Conservation (phyloP, 2,329 filamentous ascomycete species). For the Beauveria varroae region DNA sequence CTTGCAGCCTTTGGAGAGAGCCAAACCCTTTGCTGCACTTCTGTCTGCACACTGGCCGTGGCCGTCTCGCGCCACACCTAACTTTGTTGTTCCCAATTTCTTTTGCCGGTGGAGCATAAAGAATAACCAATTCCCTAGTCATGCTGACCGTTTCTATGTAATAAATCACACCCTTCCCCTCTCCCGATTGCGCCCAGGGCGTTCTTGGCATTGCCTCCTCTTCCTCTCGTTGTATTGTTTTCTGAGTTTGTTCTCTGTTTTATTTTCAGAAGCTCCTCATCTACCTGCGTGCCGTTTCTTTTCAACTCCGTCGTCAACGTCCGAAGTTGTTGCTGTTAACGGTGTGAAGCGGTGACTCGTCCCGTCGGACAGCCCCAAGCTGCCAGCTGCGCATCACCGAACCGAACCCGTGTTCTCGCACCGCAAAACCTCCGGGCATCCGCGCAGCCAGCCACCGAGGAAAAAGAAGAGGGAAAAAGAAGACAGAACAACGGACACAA, state of each 20-base stretch:
- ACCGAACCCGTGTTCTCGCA: neutral
- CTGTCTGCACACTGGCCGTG: neutral
- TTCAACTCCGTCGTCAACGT: no score
- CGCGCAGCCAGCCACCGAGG: neutral
- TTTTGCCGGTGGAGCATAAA: slow-evolving; percentile 9
- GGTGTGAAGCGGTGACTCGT: neutral
- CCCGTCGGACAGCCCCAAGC: neutral
- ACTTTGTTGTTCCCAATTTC: neutral
- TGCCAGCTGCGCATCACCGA: neutral
- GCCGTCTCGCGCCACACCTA: neutral
- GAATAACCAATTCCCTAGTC: slow-evolving; percentile 2
- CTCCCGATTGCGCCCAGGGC: neutral
- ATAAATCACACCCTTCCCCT: slow-evolving; percentile 1
- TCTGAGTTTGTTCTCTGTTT: neutral
- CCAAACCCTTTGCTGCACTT: neutral
- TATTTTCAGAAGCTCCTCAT: no score
- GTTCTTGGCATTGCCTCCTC: neutral
- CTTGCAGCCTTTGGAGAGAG: neutral
- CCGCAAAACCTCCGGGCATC: neutral
- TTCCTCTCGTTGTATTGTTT: neutral
- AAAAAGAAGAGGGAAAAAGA: neutral
- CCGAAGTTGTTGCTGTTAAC: neutral
- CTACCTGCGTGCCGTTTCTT: neutral
- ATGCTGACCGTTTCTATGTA: slow-evolving; percentile 3
- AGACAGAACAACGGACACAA: slow-evolving; percentile 14